A percentile compares a stretch with the other conserved stretches of the same genome.
These are phyloP conservation scores for Hymenoscyphus infarciens DNA, from an alignment of 2,329 filamentous ascomycete species.

Conservation along the genomic window DNA sequence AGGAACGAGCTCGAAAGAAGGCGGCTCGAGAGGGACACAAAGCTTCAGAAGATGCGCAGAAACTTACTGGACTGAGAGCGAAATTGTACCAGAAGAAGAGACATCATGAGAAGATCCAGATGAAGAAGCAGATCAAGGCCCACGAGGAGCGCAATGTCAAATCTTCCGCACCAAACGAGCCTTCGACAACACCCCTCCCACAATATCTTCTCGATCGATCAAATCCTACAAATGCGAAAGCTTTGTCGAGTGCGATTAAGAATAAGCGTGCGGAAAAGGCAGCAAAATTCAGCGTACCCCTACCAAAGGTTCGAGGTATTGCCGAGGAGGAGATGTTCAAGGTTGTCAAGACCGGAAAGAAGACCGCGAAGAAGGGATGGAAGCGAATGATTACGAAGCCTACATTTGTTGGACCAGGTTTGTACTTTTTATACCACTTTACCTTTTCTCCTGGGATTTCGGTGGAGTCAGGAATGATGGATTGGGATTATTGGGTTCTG, in stretches of 20 bases:
- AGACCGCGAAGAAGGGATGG: conserved; percentile 70
- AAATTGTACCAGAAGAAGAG: conserved; percentile 93
- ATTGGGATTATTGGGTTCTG: not conserved
- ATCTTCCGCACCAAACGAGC: conserved; percentile 71
- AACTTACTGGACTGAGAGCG: conserved; percentile 83
- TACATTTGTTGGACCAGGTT: conserved; percentile 83
- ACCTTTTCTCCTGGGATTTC: not conserved
- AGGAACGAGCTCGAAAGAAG: conserved; percentile 80
- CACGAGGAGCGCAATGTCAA: conserved; percentile 97
- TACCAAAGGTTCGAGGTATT: conserved; percentile 93
- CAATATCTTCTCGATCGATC: conserved; percentile 87
- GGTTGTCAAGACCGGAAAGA: conserved; percentile 94
- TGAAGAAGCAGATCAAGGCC: conserved; percentile 90
- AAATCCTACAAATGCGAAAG: conserved; percentile 58
- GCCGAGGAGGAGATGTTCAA: conserved; percentile 97
- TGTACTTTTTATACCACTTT: not conserved
- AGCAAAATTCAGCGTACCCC: conserved; percentile 84
- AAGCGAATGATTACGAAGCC: conserved; percentile 70
- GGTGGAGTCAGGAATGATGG: not conserved
- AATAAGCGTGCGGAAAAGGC: conserved; percentile 93
- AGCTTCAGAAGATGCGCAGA: conserved; percentile 85
- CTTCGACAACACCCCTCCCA: conserved; percentile 77
- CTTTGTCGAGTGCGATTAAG: conserved; percentile 78
- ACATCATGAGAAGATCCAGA: conserved; percentile 96
- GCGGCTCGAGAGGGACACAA: conserved; percentile 86